Percentiles rank a stretch among this genome's conserved stretches.
These are phyloP conservation scores for Globisporangium alternatum DNA, from an alignment of 352 stramenopile genomes.

Conservation along the genomic window DNA sequence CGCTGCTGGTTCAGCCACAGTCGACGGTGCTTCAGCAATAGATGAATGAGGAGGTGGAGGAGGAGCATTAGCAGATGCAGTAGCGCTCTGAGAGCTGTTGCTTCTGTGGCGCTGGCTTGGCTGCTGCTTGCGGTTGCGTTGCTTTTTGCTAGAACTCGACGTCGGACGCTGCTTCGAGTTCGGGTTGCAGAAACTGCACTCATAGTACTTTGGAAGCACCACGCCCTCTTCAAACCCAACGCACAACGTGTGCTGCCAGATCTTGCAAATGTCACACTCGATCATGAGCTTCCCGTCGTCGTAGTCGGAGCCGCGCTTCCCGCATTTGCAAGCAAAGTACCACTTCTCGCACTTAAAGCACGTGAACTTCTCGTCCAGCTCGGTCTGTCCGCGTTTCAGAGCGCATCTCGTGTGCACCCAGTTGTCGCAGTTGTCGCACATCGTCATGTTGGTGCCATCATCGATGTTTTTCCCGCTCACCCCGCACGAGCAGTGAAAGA, in stretches of 20 bases:
- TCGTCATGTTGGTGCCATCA: constrained; percentile 35
- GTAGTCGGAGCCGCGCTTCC: constrained; percentile 46
- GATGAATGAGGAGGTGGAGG: constrained; percentile 15
- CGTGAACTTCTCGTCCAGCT: constrained; percentile 12
- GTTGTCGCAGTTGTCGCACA: constrained; percentile 35
- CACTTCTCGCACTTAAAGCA: constrained; percentile 42
- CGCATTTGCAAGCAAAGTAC: constrained; percentile 59
- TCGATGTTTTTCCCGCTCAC: constrained; percentile 54
- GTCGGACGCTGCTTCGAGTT: constrained; percentile 9
- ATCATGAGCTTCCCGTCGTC: constrained; percentile 68
- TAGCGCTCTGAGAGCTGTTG: not conserved
- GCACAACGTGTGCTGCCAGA: constrained; percentile 75
- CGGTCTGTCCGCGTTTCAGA: constrained; percentile 7
- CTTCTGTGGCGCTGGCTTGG: constrained; percentile 7
- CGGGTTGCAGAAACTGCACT: constrained; percentile 44
- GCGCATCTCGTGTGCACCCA: constrained; percentile 29
- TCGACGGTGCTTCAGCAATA: not conserved
- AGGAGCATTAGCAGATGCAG: not conserved
- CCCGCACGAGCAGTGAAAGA: constrained; percentile 63
- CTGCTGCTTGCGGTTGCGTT: constrained; percentile 14
- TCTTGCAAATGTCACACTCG: constrained; percentile 59
- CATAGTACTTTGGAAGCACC: constrained; percentile 50
- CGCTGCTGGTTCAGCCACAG: not conserved
- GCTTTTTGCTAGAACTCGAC: constrained; percentile 22
- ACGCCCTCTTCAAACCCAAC: constrained; percentile 48